phyloP scores from a whole-genome alignment of 257 asterid genomes.

The Ilex asprella region DNA sequence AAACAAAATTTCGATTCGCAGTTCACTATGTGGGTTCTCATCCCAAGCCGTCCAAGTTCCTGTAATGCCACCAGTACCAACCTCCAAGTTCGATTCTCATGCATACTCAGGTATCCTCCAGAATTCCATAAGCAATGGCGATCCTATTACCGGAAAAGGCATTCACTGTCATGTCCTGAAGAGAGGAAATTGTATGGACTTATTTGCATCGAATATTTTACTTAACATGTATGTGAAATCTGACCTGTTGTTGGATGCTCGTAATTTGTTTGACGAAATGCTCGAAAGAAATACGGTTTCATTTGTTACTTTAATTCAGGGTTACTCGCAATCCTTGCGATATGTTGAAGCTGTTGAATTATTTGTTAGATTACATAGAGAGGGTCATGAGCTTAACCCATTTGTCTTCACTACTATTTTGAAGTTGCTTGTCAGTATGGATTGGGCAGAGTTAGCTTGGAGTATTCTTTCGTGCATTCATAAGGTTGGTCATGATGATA shows the following conservation, averaged over 20 bases:
- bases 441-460: constrained; percentile 24
- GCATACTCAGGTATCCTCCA: constrained; percentile 22
- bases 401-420: constrained; percentile 39
- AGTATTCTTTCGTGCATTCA: constrained; percentile 34
- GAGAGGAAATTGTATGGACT: constrained; percentile 36
- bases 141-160: constrained; percentile 12
- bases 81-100: constrained; percentile 39
- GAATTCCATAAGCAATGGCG: constrained; percentile 9
- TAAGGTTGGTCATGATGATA: constrained; percentile 37
- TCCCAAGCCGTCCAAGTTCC: constrained; percentile 2
- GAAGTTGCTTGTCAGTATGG: constrained; percentile 42
- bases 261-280: constrained; percentile 49
- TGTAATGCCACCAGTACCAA: constrained; percentile 1
- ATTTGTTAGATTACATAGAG: constrained; percentile 34
- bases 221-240: constrained; percentile 30
- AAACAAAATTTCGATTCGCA: neutral
- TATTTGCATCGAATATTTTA: constrained; percentile 63
- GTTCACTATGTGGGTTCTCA: constrained; percentile 13
- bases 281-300: constrained; percentile 38
- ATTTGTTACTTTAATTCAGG: constrained; percentile 47
- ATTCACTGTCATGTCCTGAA: constrained; percentile 23
- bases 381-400: constrained; percentile 44
- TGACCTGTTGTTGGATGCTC: constrained; percentile 25
- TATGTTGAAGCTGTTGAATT: constrained; percentile 21
- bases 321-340: constrained; percentile 17